Conservation (phyloP, 805 yeast species). For the Candida berthetii region DNA sequence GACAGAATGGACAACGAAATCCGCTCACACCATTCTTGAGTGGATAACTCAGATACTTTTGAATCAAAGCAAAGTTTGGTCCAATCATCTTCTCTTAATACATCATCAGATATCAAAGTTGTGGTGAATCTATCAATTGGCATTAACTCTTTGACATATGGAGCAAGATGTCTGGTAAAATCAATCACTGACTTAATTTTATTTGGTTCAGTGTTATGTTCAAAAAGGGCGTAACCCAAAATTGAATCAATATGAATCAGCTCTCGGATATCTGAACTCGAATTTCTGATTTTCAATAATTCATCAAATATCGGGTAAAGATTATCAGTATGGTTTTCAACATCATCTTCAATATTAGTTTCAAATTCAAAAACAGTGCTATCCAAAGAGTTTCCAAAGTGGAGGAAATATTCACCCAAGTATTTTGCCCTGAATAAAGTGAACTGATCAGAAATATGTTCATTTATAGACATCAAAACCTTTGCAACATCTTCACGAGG, state of each 20-base stretch:
- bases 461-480: not conserved
- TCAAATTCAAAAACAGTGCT: constrained; percentile 4
- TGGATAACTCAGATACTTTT: not conserved
- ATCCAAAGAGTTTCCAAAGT: not conserved
- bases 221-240: constrained; percentile 31
- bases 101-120: constrained; percentile 4
- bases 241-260: constrained; percentile 28
- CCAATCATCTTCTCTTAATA: not conserved
- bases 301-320: constrained; percentile 23
- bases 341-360: constrained; percentile 5
- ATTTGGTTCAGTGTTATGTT: constrained; percentile 12
- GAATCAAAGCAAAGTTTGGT: not conserved
- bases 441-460: not conserved
- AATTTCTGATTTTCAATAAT: constrained; percentile 15
- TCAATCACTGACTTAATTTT: constrained; percentile 5
- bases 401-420: not conserved
- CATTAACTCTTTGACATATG: constrained; percentile 1
- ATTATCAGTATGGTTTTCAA: constrained; percentile 14
- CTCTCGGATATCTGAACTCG: constrained; percentile 13
- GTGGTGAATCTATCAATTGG: constrained; percentile 13
- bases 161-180: constrained; percentile 10
- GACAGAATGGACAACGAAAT: constrained; percentile 6
- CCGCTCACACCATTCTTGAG: constrained; percentile 8
- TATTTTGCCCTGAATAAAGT: constrained; percentile 1
- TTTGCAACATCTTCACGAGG: not conserved